Evolutionary conservation across 345 rosid genomes (phyloP).

Genomic region (Carallia pectinifolia): DNA sequence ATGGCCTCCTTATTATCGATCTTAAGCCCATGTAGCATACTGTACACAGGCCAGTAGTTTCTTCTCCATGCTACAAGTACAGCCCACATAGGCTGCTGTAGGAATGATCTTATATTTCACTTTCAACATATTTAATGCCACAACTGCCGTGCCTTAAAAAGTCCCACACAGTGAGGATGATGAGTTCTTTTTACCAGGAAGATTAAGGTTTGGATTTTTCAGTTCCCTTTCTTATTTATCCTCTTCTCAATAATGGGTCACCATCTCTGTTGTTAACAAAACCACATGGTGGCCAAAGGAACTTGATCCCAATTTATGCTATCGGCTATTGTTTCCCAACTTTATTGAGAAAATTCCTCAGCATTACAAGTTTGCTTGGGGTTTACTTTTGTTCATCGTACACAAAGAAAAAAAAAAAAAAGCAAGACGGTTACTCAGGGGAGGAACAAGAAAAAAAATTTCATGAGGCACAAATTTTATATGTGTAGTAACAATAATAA

Average conservation of each 20-base stretch:
- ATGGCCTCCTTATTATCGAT: not conserved
- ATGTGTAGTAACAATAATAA: no score
- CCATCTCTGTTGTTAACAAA: no score
- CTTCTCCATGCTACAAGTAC: not conserved
- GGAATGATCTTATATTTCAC: constrained; percentile 3
- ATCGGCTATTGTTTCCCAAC: not conserved
- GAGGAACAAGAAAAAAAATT: no score
- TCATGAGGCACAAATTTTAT: no score
- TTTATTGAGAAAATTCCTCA: not conserved
- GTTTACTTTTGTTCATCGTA: not conserved
- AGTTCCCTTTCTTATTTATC: no score
- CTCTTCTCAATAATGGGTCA: no score
- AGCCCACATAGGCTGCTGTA: not conserved
- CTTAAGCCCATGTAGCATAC: constrained; percentile 6
- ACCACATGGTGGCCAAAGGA: not conserved
- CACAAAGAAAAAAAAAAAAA: not conserved
- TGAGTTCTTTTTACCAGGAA: no score
- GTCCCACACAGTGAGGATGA: no score
- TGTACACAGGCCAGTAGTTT: not conserved
- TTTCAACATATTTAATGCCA: constrained; percentile 17
- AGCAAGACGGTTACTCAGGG: not conserved
- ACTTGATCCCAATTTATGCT: no score
- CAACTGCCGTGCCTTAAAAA: constrained; percentile 10
- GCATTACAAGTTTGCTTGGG: not conserved
- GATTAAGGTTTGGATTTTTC: no score